Base-by-base conservation (phyloP, 2,329 filamentous ascomycete species). In the Ceratocystiopsis brevicomis region DNA sequence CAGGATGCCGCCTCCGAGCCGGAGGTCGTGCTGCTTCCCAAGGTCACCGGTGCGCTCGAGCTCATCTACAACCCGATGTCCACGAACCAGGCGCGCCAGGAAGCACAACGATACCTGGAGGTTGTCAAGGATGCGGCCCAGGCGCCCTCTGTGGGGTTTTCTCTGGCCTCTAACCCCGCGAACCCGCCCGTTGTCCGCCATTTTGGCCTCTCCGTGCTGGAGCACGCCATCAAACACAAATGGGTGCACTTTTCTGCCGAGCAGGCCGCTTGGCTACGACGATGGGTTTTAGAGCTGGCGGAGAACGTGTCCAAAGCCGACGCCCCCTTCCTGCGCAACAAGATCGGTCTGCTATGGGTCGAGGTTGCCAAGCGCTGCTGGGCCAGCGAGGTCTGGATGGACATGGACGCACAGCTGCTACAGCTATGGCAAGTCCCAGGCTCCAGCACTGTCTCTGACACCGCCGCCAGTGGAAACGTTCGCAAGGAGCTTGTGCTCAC, bases 321-420 rank as follows among this genome's bases (percentile, higher is more conserved):
- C 56, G 83, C 85, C 3, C 60, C 71, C 32, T 98, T 87, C 57
- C 66, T 95, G 50, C 73, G 88, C 52, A 96, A 93, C 67, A 98
- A 98, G 64, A 79, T 90, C 33, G 85, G 84, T 25, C 81, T 93
- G 61, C 64, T 98, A 48, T 98, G 90, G 90, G 83, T 87, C 9
- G 90, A 96, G 59, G 69, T 94, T 43, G 86, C 87, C 37, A 96
- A 96, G 65, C 74, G 88, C 53, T 82, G 76, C 56, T 98, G 90
- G 90, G 84, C 72, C n/a, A 69, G 75, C 32, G 25, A 30, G 6
- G 81, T 90, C 48, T 98, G 92, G 90, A 77, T 81, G 66, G 78
- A 92, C 56, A 94, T 98, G 88, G 92, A 98, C 58, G 64, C 76
- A 49, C 69, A 82, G 55, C 69, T 98, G 44, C 73, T 87, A 38